Evolutionary conservation across 805 yeast species (phyloP).

Genomic region (Zygoascus bituminiphila): DNA sequence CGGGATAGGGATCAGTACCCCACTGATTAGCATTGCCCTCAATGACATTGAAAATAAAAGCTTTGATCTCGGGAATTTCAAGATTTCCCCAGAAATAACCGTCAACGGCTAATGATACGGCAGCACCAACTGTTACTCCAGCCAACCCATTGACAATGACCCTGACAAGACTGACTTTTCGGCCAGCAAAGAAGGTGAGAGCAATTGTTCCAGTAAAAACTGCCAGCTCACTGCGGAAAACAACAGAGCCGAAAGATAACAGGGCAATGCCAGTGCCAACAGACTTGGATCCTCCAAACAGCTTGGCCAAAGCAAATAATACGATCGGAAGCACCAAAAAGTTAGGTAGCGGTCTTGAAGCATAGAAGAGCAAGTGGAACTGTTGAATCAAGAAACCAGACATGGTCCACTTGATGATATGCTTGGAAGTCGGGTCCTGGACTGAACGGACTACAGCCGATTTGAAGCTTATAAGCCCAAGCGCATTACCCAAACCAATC

Average conservation of each 20-base stretch:
- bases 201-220: slow-evolving; percentile 32
- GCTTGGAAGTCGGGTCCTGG: not conserved
- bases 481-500: slow-evolving; percentile 55
- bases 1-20: slow-evolving; percentile 73
- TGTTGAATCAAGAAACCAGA: slow-evolving; percentile 49
- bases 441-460: slow-evolving; percentile 28
- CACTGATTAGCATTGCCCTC: slow-evolving; percentile 65
- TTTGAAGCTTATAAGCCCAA: slow-evolving; percentile 45
- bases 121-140: slow-evolving; percentile 48
- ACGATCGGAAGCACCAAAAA: slow-evolving; percentile 67
- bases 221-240: slow-evolving; percentile 66
- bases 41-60: slow-evolving; percentile 70
- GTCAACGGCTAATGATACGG: slow-evolving; percentile 47
- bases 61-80: slow-evolving; percentile 66
- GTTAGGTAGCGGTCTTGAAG: slow-evolving; percentile 86
- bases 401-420: slow-evolving; percentile 42
- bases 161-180: slow-evolving; percentile 38
- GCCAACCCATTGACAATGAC: slow-evolving; percentile 23
- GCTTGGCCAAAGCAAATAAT: slow-evolving; percentile 43
- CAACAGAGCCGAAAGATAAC: slow-evolving; percentile 53
- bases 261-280: slow-evolving; percentile 43
- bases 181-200: slow-evolving; percentile 37
- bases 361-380: slow-evolving; percentile 72
- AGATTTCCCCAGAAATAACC: slow-evolving; percentile 61
- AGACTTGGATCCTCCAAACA: slow-evolving; percentile 28